Base-by-base conservation (phyloP, 768 basidiomycete genomes). In the Termitomyces sp. region DNA sequence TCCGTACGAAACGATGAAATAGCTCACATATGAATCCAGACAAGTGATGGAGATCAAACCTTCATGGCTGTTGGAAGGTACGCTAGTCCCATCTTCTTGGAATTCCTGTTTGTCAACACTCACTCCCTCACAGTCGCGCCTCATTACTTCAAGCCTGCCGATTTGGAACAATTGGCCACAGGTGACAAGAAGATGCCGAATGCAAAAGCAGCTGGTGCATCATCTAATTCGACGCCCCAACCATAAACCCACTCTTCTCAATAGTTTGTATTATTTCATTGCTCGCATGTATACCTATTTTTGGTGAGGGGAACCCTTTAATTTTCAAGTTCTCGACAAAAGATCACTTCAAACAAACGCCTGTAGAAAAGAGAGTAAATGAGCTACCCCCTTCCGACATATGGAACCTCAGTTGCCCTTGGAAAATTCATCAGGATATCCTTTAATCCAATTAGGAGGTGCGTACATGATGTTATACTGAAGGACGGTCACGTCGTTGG, bases 31-130 rank as follows among this genome's bases (percentile, higher is more conserved):
- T 26, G 13, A 46, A 36, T 42, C 39, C 62, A 88, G 92, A 60
- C 95, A 98, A 79, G 82, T 94, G 39, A 98, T 98, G 94, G 97
- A 98, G 66, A 98, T 98, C 68, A 98, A 98, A 69, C 92, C 96
- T 4, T 69, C 84, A 26, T 98, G 97, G 97, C 70, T 98, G 33
- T 71, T 97, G 44, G 96, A 98, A 81, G 89, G 91, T 87, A 55
- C 55, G 84, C 18, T 75, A 20, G 42, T 22, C 10, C 12, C 33
- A 26, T 16, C 22, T 69, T 20, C 39, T 20, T 3, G 3, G 5
- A 28, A 36, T 15, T 10, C 33, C 39, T n/a, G 20, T 16, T 31
- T 26, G 50, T 51, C 20, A 41, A 51, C 56, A 29, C 50, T 55
- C 59, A 22, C 61, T 57, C 56, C 28, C 57, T 56, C 45, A 0